phyloP scores from a whole-genome alignment of 768 basidiomycete species.

The Boletus rubropictus region DNA sequence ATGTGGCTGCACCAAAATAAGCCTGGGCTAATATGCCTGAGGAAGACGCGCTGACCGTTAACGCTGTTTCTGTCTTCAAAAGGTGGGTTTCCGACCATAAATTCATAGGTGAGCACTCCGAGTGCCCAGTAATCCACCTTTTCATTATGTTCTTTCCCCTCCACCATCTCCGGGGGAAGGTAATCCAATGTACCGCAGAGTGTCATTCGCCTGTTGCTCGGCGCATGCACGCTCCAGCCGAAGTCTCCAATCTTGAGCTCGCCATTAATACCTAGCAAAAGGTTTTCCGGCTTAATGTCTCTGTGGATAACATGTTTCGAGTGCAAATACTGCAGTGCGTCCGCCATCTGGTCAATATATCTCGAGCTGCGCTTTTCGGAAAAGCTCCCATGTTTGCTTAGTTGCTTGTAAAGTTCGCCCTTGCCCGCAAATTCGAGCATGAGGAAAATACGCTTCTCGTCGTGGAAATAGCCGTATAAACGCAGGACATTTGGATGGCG shows the following conservation, averaged over 20 bases:
- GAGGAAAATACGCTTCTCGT: constrained; percentile 93
- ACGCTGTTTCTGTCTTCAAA: constrained; percentile 84
- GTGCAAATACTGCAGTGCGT: constrained; percentile 89
- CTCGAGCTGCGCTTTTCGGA: constrained; percentile 81
- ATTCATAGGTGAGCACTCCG: constrained; percentile 95
- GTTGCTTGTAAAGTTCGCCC: constrained; percentile 95
- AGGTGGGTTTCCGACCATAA: constrained; percentile 75
- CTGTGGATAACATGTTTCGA: constrained; percentile 96
- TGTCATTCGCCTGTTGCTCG: constrained; percentile 81
- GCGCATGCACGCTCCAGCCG: constrained; percentile 98
- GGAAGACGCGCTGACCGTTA: constrained; percentile 47
- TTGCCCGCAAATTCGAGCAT: constrained; percentile 98
- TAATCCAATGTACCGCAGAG: constrained; percentile 96
- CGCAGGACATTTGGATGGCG: constrained; percentile 93
- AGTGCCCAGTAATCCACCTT: constrained; percentile 96
- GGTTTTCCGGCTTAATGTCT: constrained; percentile 98
- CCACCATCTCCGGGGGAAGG: constrained; percentile 98
- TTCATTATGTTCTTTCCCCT: constrained; percentile 82
- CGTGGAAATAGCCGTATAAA: constrained; percentile 96
- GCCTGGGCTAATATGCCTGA: constrained; percentile 1
- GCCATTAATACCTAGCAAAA: constrained; percentile 89
- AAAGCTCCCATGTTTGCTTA: constrained; percentile 81
- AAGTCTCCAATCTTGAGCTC: constrained; percentile 98
- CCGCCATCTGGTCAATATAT: constrained; percentile 98
- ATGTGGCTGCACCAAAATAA: constrained; percentile 57